Evolutionary conservation across 2,329 filamentous ascomycete species (phyloP), one percentile per base, ranked within the genome.

Genomic region (Epichloe scottii): DNA sequence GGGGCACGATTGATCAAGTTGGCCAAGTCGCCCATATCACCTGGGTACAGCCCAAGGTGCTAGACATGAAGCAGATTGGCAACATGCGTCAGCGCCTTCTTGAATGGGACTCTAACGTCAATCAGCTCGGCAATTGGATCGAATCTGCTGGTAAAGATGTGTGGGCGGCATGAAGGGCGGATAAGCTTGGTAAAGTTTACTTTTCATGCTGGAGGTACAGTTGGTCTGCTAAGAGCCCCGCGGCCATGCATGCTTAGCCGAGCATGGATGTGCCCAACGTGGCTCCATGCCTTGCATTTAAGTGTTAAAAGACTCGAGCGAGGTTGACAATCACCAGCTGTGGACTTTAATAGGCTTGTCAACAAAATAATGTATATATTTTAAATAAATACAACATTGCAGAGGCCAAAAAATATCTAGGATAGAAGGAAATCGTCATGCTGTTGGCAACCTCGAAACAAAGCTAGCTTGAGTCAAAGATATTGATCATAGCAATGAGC

Each of bases 41-140:
- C 62, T 98, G 93, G 93, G 93, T 98, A 53, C 93, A 98, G 73
- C 93, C 93, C 21, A 97, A 97, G 78, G 90, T 98, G 34, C 72
- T 98, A 58, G 93, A 97, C 68, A 89, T 90, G 82, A 83, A 82
- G 69, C 93, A 97, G 74, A 95, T 98, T 60, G 87, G 86, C 62
- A 87, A 84, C 62, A 96, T 98, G 91, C 81, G 88, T 62, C 77
- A 81, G 63, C 77, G 93, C 60, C 71, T 98, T 63, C 84, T 85
- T 65, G 91, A 98, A 62, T 98, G 93, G 93, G 90, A 96, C 66
- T 83, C 85, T 48, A 95, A 89, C 65, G 91, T 98, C 57, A 96
- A 97, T 67, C 85, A 93, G 68, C 76, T 98, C 52, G 91, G 91
- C 56, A 93, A 95, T 72, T 97, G 90, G 89, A 95, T 97, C 63